phyloP scores from a whole-genome alignment of 441 rosid genomes.

The Viola pubescens region DNA sequence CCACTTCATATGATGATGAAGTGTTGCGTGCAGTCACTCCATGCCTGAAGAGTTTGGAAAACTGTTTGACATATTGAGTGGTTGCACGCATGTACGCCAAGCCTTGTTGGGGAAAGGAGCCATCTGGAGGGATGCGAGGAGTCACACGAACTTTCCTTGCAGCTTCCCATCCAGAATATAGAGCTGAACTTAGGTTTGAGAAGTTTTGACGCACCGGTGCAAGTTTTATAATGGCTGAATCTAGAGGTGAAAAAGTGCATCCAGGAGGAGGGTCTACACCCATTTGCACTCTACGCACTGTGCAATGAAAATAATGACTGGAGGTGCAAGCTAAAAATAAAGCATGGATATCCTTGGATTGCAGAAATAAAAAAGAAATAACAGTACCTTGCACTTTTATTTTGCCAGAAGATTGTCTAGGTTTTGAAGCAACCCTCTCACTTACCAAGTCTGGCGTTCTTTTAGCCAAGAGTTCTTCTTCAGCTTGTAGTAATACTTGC shows the following conservation, averaged over 20 bases:
- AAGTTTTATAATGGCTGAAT: conserved; percentile 36
- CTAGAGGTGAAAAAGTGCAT: conserved; percentile 52
- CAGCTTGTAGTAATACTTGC: conserved; percentile 69
- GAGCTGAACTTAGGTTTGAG: conserved; percentile 37
- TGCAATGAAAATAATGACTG: conserved; percentile 14
- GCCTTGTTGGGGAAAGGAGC: conserved; percentile 61
- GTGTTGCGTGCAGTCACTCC: conserved; percentile 44
- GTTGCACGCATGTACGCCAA: conserved; percentile 72
- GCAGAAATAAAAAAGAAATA: conserved; percentile 9
- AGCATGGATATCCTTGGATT: conserved; percentile 3
- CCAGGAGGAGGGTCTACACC: conserved; percentile 69
- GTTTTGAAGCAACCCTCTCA: conserved; percentile 52
- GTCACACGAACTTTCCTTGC: conserved; percentile 47
- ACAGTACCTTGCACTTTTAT: conserved; percentile 72
- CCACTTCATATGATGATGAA: conserved; percentile 53
- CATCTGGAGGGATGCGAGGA: conserved; percentile 49
- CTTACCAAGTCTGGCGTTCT: conserved; percentile 45
- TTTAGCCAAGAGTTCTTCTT: conserved; percentile 73
- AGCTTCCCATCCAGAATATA: conserved; percentile 71
- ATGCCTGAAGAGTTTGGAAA: conserved; percentile 54
- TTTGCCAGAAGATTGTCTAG: conserved; percentile 62
- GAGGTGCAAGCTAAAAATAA: neutral
- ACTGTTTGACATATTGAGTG: conserved; percentile 68
- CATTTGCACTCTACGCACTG: conserved; percentile 80
- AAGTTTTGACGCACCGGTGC: conserved; percentile 48